These are phyloP conservation scores for Coemansia sp. DNA, from an alignment of 192 early-diverging fungal species.

Conservation along the genomic window DNA sequence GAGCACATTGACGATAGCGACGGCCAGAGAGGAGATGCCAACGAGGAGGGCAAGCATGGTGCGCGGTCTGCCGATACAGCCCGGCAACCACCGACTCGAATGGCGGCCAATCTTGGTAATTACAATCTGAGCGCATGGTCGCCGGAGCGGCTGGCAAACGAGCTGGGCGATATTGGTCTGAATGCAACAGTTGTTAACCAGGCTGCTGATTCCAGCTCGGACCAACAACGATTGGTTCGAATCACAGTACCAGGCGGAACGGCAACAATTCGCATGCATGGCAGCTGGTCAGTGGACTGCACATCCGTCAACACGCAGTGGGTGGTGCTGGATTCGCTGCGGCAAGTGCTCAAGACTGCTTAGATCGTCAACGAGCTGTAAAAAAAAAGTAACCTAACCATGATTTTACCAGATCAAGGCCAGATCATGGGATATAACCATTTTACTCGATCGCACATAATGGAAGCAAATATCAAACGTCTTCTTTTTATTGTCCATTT, in stretches of 20 bases:
- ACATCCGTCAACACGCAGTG: slow-evolving; percentile 37
- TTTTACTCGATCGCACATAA: too few species aligned
- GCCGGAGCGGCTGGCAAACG: slow-evolving; percentile 33
- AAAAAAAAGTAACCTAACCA: background rate
- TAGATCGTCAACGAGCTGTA: background rate
- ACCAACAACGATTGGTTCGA: slow-evolving; percentile 3
- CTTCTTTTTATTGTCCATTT: too few species aligned
- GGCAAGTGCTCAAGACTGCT: slow-evolving; percentile 20
- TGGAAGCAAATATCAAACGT: too few species aligned
- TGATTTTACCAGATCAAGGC: too few species aligned
- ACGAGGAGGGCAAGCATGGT: background rate
- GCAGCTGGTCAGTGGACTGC: slow-evolving; percentile 46
- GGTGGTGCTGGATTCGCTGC: slow-evolving; percentile 41
- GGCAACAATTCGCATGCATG: slow-evolving; percentile 33
- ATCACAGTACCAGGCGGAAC: slow-evolving; percentile 39
- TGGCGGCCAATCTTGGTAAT: background rate
- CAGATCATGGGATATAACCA: too few species aligned
- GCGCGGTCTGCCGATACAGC: background rate
- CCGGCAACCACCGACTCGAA: too few species aligned
- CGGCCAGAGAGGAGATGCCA: background rate
- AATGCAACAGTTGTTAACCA: slow-evolving; percentile 17
- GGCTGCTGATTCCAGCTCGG: background rate
- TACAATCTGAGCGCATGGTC: slow-evolving; percentile 26
- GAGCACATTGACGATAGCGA: slow-evolving; percentile 6
- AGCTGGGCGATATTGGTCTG: slow-evolving; percentile 39